Evolutionary conservation across 345 rosid species (phyloP).

Genomic region (Rhodamnia argentea): DNA sequence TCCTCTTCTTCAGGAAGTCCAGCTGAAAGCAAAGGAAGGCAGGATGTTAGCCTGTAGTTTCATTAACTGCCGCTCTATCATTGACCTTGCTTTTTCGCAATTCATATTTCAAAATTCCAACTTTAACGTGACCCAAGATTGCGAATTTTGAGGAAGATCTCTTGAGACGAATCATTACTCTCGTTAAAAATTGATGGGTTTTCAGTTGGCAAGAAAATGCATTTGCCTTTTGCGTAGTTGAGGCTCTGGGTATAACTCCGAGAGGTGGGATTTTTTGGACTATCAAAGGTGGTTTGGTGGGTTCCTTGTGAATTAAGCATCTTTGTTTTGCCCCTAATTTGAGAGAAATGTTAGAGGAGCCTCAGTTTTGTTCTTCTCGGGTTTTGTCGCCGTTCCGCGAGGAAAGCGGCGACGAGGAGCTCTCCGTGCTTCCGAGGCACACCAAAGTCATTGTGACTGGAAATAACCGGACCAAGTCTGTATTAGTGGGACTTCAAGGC

Average conservation of each 20-base stretch:
- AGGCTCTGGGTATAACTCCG: background rate
- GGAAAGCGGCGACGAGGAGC: conserved; percentile 63
- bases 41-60: background rate
- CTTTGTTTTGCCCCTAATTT: background rate
- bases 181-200: background rate
- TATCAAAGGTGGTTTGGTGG: background rate
- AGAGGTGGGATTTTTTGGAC: background rate
- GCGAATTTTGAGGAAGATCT: background rate
- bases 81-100: background rate
- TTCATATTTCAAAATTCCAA: background rate
- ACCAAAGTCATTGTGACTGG: conserved; percentile 66
- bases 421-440: conserved; percentile 61
- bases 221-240: background rate
- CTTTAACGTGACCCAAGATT: background rate
- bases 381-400: conserved; percentile 40
- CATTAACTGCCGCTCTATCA: background rate
- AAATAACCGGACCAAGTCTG: conserved; percentile 64
- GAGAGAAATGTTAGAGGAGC: conserved; percentile 22
- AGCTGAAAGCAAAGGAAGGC: background rate
- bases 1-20: conserved; percentile 9
- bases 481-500: conserved; percentile 58
- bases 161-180: background rate
- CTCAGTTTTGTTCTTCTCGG: conserved; percentile 32
- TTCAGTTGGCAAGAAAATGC: background rate
- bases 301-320: background rate